A percentile compares a stretch with the other conserved stretches of the same genome.
phyloP scores from a whole-genome alignment of 805 yeast genomes.

The Zygoascus biomembranicola region DNA sequence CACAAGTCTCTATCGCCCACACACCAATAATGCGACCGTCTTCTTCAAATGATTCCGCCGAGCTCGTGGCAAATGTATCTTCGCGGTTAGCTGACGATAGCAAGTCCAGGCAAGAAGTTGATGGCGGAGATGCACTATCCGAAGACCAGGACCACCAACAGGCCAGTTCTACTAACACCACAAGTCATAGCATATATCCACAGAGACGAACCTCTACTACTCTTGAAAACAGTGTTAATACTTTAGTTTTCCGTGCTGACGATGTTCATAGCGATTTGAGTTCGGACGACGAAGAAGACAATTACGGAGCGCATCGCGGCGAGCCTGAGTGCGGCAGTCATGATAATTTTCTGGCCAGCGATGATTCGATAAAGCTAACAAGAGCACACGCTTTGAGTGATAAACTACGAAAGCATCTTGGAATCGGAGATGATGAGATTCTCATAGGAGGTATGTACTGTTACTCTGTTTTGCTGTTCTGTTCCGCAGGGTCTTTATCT shows the following conservation, averaged over 20 bases:
- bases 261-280: neutral
- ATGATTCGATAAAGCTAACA: conserved; percentile 3
- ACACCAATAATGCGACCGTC: neutral
- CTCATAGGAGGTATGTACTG: conserved; percentile 11
- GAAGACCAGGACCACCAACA: too few species aligned
- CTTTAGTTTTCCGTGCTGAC: neutral
- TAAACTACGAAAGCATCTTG: conserved; percentile 16
- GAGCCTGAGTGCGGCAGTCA: too few species aligned
- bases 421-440: conserved; percentile 16
- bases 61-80: neutral
- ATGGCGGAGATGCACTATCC: too few species aligned
- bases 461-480: conserved; percentile 1
- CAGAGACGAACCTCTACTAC: neutral
- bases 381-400: conserved; percentile 18
- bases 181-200: too few species aligned
- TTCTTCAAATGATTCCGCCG: too few species aligned
- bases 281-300: neutral
- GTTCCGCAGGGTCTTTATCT: neutral
- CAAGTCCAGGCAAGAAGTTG: neutral
- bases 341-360: neutral
- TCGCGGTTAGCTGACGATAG: neutral
- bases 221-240: neutral
- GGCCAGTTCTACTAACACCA: too few species aligned
- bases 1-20: conserved; percentile 8
- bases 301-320: neutral